A percentile compares a stretch with the other conserved stretches of the same genome.
Evolutionary conservation across 306 rosid genomes (phyloP).

Genomic region (Lathyrus oleraceus): DNA sequence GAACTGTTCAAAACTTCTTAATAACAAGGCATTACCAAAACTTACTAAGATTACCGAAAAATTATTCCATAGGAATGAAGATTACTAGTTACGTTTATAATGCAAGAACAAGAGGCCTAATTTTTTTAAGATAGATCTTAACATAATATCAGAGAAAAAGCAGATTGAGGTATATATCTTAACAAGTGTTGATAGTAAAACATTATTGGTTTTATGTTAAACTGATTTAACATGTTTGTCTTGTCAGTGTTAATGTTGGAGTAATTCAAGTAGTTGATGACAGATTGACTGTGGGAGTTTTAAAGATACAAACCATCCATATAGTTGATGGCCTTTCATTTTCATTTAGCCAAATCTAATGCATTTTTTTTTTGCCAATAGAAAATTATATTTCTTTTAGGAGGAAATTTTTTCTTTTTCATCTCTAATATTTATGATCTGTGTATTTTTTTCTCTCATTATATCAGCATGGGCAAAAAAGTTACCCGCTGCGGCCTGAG

Average conservation of each 20-base stretch:
- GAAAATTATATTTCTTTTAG: conserved; percentile 2
- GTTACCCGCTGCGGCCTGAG: conserved; percentile 95
- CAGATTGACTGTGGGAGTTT: conserved; percentile 29
- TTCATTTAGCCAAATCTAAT: conserved; percentile 13
- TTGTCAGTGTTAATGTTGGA: conserved; percentile 1
- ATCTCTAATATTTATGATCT: conserved; percentile 27
- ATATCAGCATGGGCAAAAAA: conserved; percentile 82
- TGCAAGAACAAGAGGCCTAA: conserved; percentile 19
- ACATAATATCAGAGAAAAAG: conserved; percentile 23
- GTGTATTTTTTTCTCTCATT: conserved; percentile 22
- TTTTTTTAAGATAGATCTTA: conserved; percentile 19
- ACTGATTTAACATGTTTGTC: conserved; percentile 27
- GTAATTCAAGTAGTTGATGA: conserved; percentile 26
- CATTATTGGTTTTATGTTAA: conserved; percentile 7
- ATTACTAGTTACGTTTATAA: conserved; percentile 7
- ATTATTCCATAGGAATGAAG: conserved; percentile 5
- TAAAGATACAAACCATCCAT: conserved; percentile 18
- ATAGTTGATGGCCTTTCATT: conserved; percentile 25
- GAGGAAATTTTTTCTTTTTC: conserved; percentile 6
- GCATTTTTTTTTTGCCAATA: conserved; percentile 9
- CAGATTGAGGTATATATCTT: conserved; percentile 18
- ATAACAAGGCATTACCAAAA: not conserved
- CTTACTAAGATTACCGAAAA: conserved; percentile 4
- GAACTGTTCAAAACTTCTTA: not conserved
- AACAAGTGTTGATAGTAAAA: conserved; percentile 22